phyloP scores from a whole-genome alignment of 2,329 filamentous ascomycete species.

The Xylariaceae sp. region DNA sequence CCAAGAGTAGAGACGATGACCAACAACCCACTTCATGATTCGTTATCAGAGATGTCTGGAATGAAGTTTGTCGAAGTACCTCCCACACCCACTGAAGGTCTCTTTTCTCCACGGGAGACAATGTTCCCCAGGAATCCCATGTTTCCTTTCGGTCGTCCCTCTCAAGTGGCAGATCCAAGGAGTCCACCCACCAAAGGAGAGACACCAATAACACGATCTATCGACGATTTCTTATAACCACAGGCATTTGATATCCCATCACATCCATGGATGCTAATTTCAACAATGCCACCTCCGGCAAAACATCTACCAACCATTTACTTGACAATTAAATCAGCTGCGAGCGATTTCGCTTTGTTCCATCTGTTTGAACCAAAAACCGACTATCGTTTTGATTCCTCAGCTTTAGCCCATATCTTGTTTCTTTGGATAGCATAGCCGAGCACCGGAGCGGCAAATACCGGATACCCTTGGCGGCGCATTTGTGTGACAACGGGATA shows the following conservation, averaged over 20 bases:
- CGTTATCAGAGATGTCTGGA: conserved; percentile 40
- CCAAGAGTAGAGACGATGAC: conserved; percentile 71
- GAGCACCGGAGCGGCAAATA: conserved; percentile 25
- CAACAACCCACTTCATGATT: conserved; percentile 57
- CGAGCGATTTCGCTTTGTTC: conserved; percentile 1
- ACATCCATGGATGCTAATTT: neutral
- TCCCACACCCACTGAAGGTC: conserved; percentile 47
- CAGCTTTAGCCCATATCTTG: conserved; percentile 16
- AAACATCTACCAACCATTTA: neutral
- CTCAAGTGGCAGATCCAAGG: conserved; percentile 59
- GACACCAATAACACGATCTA: conserved; percentile 71
- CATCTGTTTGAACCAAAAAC: conserved; percentile 15
- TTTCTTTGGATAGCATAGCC: conserved; percentile 20
- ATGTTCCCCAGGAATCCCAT: conserved; percentile 54
- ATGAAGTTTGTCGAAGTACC: conserved; percentile 52
- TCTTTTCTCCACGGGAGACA: conserved; percentile 51
- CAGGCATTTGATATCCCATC: neutral
- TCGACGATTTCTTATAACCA: conserved; percentile 67
- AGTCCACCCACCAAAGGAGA: conserved; percentile 73
- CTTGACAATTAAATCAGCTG: neutral
- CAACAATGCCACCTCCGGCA: neutral
- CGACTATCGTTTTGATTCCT: conserved; percentile 18
- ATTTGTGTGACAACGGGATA: conserved; percentile 14
- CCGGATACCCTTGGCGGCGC: conserved; percentile 27
- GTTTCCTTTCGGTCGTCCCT: conserved; percentile 47